Percentiles rank a stretch among this genome's conserved stretches.
Evolutionary conservation across 805 yeast genomes (phyloP).

Genomic region (Yamadazyma phyllophila): DNA sequence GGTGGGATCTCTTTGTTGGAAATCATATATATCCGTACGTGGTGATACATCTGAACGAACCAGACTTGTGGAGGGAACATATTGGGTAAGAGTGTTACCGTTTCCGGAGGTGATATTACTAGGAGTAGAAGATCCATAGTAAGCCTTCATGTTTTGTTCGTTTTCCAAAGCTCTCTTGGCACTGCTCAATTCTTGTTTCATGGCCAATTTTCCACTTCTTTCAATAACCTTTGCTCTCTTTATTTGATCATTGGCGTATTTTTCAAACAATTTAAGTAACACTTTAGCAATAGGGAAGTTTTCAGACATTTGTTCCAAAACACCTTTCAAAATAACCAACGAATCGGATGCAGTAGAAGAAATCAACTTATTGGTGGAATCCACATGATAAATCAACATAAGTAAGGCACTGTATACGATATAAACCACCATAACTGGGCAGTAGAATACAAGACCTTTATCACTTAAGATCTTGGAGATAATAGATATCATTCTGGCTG

Average conservation of each 20-base stretch:
- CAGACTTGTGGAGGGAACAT: constrained; percentile 17
- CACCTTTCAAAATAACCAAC: constrained; percentile 35
- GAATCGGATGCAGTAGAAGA: constrained; percentile 45
- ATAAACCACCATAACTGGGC: constrained; percentile 60
- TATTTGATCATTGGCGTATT: constrained; percentile 41
- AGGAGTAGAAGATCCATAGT: constrained; percentile 14
- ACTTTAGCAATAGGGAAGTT: constrained; percentile 41
- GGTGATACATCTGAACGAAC: constrained; percentile 28
- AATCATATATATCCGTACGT: background rate
- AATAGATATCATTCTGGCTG: constrained; percentile 70
- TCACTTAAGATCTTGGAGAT: constrained; percentile 56
- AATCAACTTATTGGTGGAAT: constrained; percentile 38
- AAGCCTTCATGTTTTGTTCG: constrained; percentile 19
- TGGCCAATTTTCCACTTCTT: constrained; percentile 36
- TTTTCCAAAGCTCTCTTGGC: constrained; percentile 23
- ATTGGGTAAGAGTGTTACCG: constrained; percentile 7
- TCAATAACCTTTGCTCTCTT: constrained; percentile 42
- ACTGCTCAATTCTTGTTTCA: constrained; percentile 32
- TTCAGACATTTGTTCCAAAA: constrained; percentile 34
- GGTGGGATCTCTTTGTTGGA: constrained; percentile 12
- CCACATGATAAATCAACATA: constrained; percentile 70
- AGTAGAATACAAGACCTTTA: constrained; percentile 46
- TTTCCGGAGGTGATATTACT: constrained; percentile 2
- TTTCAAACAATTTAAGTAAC: constrained; percentile 36
- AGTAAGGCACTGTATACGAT: constrained; percentile 61